Conservation (phyloP, 2,329 filamentous ascomycete species). For the Neonectria neomacrospora region DNA sequence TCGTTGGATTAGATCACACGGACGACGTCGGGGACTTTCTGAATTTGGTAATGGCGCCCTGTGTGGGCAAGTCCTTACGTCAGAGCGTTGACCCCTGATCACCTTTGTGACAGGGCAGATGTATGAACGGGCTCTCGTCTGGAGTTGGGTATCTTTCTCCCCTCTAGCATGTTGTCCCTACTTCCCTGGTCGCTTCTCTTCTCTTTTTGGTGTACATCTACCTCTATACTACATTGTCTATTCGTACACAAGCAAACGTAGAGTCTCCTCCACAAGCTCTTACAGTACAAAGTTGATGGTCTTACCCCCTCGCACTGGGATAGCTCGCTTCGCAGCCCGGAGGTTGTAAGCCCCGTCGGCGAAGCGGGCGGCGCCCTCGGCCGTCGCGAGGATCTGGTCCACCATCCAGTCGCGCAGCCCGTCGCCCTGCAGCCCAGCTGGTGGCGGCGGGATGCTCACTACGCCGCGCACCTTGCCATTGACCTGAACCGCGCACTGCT, state of each 20-base stretch:
- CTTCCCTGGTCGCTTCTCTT: slow-evolving; percentile 7
- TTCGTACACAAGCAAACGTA: slow-evolving; percentile 8
- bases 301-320: slow-evolving; percentile 74
- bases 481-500: slow-evolving; percentile 76
- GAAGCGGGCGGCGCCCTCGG: slow-evolving; percentile 69
- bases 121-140: neutral
- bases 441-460: slow-evolving; percentile 69
- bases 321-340: slow-evolving; percentile 67
- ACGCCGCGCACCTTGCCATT: slow-evolving; percentile 82
- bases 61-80: neutral
- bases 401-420: slow-evolving; percentile 70
- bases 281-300: slow-evolving; percentile 79
- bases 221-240: slow-evolving; percentile 16
- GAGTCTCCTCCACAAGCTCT: slow-evolving; percentile 11
- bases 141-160: slow-evolving; percentile 21
- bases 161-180: neutral
- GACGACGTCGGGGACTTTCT: neutral
- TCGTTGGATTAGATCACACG: neutral
- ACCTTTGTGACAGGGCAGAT: neutral
- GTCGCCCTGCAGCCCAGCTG: slow-evolving; percentile 54
- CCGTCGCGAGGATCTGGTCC: slow-evolving; percentile 67
- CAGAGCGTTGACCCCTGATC: neutral
- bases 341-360: slow-evolving; percentile 58
- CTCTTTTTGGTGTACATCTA: slow-evolving; percentile 26
- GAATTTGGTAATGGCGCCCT: neutral